Base-by-base conservation (phyloP, 2,329 filamentous ascomycete genomes). In the Cryphonectria naterciae region DNA sequence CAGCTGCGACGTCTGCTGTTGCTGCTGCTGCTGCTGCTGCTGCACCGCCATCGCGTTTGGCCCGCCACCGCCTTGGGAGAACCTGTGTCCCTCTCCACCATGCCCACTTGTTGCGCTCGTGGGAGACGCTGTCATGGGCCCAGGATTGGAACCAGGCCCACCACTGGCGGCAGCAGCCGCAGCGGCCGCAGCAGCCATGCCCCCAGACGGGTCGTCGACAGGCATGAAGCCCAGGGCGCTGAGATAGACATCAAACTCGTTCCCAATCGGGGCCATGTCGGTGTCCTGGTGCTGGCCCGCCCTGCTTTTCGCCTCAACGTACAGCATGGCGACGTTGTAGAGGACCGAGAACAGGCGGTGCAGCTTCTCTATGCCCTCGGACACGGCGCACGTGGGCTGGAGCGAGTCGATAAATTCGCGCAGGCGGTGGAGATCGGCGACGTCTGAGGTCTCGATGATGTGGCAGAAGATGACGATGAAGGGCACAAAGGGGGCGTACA, bases 191-290 rank as follows among this genome's bases (percentile, higher is more conserved):
- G 58, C 61, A 25, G 61, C 39, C 10, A 64, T 22, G 7, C 60
- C 35, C 35, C 28, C 60, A 13, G 25, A 28, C 1, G 52, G 66
- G 5, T 68, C 74, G 74, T 77, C 49, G 74, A 75, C 77, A 67
- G 86, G 86, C 73, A 89, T 87, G 71, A 92, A 84, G 0, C 90
- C 90, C 22, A 92, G 82, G 32, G 89, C 89, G 74, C 83, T 87
- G 1, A 92, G 82, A 75, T 91, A 92, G 70, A 87, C 86, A 74
- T 92, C 88, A 72, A 92, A 90, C 74, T 89, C 87, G 70, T 87
- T 83, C 1, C 86, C 86, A 2, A 88, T 85, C 7, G 84, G 83
- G 3, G 80, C 80, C 76, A 87, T 82, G 65, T 80, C 80, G 60
- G 84, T 80, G 72, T 85, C 81, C 49, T 83, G 80, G 65, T 82